These are phyloP conservation scores for Cystofilobasidium ferigula DNA, from an alignment of 768 basidiomycete species.

Conservation along the genomic window DNA sequence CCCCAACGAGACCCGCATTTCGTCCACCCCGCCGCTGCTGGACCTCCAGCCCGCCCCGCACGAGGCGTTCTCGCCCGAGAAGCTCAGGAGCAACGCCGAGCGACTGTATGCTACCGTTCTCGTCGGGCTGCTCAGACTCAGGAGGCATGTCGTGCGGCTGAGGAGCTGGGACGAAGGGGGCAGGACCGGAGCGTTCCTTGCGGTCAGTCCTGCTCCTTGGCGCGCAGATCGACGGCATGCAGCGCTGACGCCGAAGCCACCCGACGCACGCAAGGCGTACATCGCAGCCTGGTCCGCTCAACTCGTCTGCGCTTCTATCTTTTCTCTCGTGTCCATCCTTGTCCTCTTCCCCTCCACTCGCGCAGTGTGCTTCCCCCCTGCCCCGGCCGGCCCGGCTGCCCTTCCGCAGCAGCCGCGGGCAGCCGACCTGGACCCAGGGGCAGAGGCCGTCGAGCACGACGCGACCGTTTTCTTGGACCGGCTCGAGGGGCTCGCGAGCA, in stretches of 20 bases:
- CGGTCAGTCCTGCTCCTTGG: slow-evolving; percentile 2
- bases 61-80: slow-evolving; percentile 44
- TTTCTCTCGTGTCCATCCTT: slow-evolving; percentile 37
- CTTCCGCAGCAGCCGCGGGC: slow-evolving; percentile 33
- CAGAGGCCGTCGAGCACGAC: slow-evolving; percentile 5
- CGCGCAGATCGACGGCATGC: too few relatives aligned
- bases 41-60: slow-evolving; percentile 41
- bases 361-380: slow-evolving; percentile 39
- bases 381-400: slow-evolving; percentile 36
- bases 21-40: slow-evolving; percentile 30
- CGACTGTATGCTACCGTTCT: slow-evolving; percentile 42
- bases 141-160: slow-evolving; percentile 40
- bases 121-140: slow-evolving; percentile 35
- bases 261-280: slow-evolving; percentile 31
- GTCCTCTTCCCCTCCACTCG: slow-evolving; percentile 40
- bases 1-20: slow-evolving; percentile 32
- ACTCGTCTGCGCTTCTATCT: slow-evolving; percentile 38
- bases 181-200: slow-evolving; percentile 33
- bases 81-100: slow-evolving; percentile 42
- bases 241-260: background rate
- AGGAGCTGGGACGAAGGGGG: slow-evolving; percentile 42
- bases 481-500: slow-evolving; percentile 33
- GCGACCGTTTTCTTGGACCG: slow-evolving; percentile 3
- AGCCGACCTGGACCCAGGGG: background rate
- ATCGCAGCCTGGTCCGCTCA: slow-evolving; percentile 40